These are phyloP conservation scores for Acanthamoeba lenticulata DNA, from an alignment of 208 protist genomes.

Conservation along the genomic window DNA sequence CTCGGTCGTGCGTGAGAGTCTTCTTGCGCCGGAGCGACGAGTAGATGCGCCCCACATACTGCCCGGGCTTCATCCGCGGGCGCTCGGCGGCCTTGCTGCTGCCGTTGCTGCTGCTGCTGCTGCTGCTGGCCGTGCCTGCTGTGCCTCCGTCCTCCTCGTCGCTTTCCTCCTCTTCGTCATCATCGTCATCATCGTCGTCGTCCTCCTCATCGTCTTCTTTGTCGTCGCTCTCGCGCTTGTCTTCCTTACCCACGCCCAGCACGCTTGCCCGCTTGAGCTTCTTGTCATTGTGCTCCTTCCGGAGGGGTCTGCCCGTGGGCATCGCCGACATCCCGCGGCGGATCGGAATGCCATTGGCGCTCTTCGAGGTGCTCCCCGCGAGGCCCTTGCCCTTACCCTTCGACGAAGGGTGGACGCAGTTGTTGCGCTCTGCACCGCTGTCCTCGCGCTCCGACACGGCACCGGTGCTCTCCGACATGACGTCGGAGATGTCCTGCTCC, in stretches of 20 bases:
- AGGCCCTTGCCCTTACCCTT: neutral
- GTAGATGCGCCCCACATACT: neutral
- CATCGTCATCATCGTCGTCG: neutral
- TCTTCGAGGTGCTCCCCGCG: neutral
- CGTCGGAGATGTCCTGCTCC: conserved; percentile 11
- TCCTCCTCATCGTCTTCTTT: neutral
- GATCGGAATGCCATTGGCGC: neutral
- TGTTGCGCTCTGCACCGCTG: neutral
- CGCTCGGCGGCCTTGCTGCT: neutral
- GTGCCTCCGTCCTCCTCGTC: neutral
- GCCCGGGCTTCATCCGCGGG: neutral
- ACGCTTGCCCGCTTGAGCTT: conserved; percentile 1
- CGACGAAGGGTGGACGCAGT: neutral
- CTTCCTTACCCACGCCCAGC: neutral
- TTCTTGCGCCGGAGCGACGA: neutral
- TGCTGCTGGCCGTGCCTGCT: neutral
- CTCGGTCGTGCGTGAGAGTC: neutral
- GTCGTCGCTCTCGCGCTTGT: neutral
- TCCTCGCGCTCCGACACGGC: neutral
- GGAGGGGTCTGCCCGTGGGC: too few species aligned
- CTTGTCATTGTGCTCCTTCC: neutral
- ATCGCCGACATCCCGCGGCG: neutral
- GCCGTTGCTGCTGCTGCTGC: neutral
- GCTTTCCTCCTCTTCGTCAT: neutral
- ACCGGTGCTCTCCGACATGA: neutral